phyloP scores from a whole-genome alignment of 2,329 filamentous ascomycete genomes.

The Tolypocladium pustulatum region DNA sequence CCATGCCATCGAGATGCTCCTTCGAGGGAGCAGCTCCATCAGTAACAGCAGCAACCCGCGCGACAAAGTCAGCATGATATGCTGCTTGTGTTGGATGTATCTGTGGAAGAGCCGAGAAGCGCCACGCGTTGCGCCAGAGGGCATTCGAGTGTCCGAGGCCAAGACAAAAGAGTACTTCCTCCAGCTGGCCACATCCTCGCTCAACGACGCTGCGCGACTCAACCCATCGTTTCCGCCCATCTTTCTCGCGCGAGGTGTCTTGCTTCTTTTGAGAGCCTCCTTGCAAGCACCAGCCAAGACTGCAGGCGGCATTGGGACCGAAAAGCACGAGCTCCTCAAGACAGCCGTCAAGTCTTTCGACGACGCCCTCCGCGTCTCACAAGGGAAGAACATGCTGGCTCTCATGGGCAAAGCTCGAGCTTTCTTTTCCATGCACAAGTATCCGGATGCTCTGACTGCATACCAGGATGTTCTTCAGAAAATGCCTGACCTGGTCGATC shows the following conservation, averaged over 20 bases:
- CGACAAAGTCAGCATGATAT: conserved; percentile 76
- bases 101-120: conserved; percentile 82
- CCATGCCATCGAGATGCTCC: conserved; percentile 64
- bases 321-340: conserved; percentile 69
- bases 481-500: conserved; percentile 80
- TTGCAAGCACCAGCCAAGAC: conserved; percentile 65
- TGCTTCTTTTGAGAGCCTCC: conserved; percentile 80
- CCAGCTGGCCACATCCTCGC: conserved; percentile 75
- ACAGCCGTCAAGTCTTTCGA: conserved; percentile 90
- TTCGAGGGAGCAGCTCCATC: conserved; percentile 62
- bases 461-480: conserved; percentile 84
- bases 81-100: conserved; percentile 83
- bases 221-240: conserved; percentile 88
- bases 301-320: conserved; percentile 56
- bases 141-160: conserved; percentile 54
- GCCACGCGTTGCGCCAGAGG: conserved; percentile 50
- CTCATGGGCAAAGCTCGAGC: conserved; percentile 82
- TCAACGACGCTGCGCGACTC: conserved; percentile 92
- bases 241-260: conserved; percentile 80
- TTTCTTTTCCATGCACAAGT: conserved; percentile 78
- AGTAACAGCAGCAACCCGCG: conserved; percentile 60
- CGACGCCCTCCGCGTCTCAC: conserved; percentile 76
- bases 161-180: conserved; percentile 93
- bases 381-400: conserved; percentile 83
- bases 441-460: conserved; percentile 66